These are phyloP conservation scores for Proteromonas lacertae DNA, from an alignment of 352 stramenopile genomes.

Conservation along the genomic window DNA sequence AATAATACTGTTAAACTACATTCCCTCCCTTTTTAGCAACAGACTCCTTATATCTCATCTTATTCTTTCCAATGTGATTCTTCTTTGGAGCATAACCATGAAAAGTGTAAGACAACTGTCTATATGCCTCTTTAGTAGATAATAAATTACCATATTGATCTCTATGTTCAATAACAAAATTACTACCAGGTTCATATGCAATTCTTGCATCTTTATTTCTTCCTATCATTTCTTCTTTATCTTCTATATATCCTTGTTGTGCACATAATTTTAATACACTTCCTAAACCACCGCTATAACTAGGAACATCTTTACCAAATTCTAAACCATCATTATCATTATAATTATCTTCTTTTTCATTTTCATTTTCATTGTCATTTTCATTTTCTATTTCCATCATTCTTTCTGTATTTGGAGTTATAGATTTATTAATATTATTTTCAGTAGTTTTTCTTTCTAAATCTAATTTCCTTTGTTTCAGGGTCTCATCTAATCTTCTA, in stretches of 20 bases:
- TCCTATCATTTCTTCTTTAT: slow-evolving; percentile 47
- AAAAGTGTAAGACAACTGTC: slow-evolving; percentile 87
- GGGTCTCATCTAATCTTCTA: neutral
- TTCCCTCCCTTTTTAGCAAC: too few species aligned
- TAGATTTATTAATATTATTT: neutral
- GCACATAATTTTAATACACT: slow-evolving; percentile 55
- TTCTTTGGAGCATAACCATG: slow-evolving; percentile 77
- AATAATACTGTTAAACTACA: too few species aligned
- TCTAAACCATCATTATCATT: slow-evolving; percentile 20
- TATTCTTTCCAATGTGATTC: slow-evolving; percentile 79
- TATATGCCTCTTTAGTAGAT: slow-evolving; percentile 86
- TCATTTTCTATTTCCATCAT: neutral
- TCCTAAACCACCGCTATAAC: slow-evolving; percentile 39
- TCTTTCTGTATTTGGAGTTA: neutral
- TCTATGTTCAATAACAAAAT: slow-evolving; percentile 59
- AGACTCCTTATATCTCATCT: slow-evolving; percentile 11
- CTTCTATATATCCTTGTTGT: slow-evolving; percentile 56
- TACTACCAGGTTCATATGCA: neutral
- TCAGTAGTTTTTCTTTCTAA: neutral
- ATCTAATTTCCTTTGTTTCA: neutral
- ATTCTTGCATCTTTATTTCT: slow-evolving; percentile 47
- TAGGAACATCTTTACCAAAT: slow-evolving; percentile 30
- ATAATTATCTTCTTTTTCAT: slow-evolving; percentile 17
- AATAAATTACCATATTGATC: slow-evolving; percentile 75
- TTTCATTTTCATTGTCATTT: neutral